These are phyloP conservation scores for Aspergillus sp. DNA, from an alignment of 2,329 filamentous ascomycete species.

Conservation along the genomic window DNA sequence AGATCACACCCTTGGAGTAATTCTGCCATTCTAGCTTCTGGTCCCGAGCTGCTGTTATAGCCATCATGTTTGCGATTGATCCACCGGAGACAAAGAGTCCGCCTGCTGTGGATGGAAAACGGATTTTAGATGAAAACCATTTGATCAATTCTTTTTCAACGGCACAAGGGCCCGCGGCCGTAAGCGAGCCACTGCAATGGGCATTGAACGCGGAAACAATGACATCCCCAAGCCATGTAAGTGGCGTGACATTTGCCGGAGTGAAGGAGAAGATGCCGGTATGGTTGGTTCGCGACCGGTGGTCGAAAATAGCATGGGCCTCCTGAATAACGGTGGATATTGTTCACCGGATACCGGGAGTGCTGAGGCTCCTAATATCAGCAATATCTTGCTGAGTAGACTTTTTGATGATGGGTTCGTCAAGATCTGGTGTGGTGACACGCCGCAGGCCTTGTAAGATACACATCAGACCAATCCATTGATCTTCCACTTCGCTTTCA, in stretches of 20 bases:
- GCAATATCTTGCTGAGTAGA: no score
- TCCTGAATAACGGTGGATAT: not conserved
- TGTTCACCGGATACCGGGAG: no score
- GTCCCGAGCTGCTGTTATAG: constrained; percentile 20
- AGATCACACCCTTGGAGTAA: constrained; percentile 9
- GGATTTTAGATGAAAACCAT: constrained; percentile 16
- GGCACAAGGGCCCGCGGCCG: constrained; percentile 10
- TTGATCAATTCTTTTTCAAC: constrained; percentile 12
- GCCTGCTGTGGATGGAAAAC: constrained; percentile 13
- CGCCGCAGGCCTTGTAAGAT: not conserved
- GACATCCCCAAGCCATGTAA: constrained; percentile 8
- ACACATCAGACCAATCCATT: not conserved
- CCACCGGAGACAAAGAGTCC: constrained; percentile 22
- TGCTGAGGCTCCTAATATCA: no score
- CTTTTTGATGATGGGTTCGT: not conserved
- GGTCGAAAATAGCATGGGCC: constrained; percentile 9
- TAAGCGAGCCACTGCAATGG: not conserved
- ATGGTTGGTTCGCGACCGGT: constrained; percentile 8
- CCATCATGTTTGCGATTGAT: constrained; percentile 23
- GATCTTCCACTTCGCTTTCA: not conserved
- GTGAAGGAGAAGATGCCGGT: constrained; percentile 12
- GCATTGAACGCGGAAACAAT: constrained; percentile 4
- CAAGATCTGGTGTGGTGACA: not conserved
- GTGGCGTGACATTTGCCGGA: constrained; percentile 4
- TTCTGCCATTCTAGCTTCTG: constrained; percentile 3